phyloP scores from a whole-genome alignment of 1,284 basidiomycete genomes.

The Cutaneotrichosporon sp. region DNA sequence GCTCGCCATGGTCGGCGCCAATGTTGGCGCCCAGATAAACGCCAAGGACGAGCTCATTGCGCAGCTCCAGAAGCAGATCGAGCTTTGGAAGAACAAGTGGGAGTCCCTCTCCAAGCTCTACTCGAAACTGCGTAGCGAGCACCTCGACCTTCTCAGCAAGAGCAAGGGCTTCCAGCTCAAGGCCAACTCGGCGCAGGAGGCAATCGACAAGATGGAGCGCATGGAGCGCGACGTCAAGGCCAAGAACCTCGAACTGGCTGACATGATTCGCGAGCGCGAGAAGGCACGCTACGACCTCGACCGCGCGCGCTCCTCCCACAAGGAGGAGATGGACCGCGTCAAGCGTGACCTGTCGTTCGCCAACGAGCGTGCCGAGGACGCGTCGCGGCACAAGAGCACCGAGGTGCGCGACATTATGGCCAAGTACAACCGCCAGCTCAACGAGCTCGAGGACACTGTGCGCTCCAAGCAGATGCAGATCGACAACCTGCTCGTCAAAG shows the following conservation, averaged over 20 bases:
- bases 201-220: slow-evolving; percentile 97
- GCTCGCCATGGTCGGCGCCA: slow-evolving; percentile 71
- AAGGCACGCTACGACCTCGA: slow-evolving; percentile 96
- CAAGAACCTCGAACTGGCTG: slow-evolving; percentile 96
- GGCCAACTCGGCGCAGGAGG: slow-evolving; percentile 97
- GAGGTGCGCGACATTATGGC: slow-evolving; percentile 84
- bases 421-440: slow-evolving; percentile 95
- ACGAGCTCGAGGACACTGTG: slow-evolving; percentile 91
- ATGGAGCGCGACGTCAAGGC: slow-evolving; percentile 98
- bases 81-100: slow-evolving; percentile 97
- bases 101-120: slow-evolving; percentile 98
- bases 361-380: slow-evolving; percentile 97
- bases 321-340: slow-evolving; percentile 90
- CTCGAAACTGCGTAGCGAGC: slow-evolving; percentile 94
- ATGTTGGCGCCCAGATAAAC: slow-evolving; percentile 81
- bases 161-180: slow-evolving; percentile 98
- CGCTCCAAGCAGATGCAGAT: slow-evolving; percentile 92
- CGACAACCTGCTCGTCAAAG: slow-evolving; percentile 77
- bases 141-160: slow-evolving; percentile 94
- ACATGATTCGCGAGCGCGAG: slow-evolving; percentile 98
- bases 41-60: slow-evolving; percentile 95
- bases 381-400: slow-evolving; percentile 83
- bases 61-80: slow-evolving; percentile 95
- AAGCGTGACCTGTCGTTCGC: slow-evolving; percentile 93
- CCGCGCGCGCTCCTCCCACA: slow-evolving; percentile 88